A percentile compares a stretch with the other conserved stretches of the same genome.
Evolutionary conservation across 1,284 basidiomycete species (phyloP).

Genomic region (Omphalotus olearius): DNA sequence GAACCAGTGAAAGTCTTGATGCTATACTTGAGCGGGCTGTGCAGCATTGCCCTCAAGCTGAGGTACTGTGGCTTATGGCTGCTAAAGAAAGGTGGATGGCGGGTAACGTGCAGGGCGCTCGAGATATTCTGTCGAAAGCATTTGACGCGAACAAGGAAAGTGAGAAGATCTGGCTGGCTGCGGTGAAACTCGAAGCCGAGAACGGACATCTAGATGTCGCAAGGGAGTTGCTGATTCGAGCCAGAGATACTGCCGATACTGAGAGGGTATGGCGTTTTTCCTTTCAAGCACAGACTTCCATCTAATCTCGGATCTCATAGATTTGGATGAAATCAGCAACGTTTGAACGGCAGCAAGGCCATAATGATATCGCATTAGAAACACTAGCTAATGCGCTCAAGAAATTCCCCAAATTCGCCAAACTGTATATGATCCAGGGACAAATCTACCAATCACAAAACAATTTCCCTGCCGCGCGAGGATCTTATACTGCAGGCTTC

Average conservation of each 20-base stretch:
- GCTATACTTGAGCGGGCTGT: slow-evolving; percentile 82
- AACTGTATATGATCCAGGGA: slow-evolving; percentile 95
- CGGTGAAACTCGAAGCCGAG: slow-evolving; percentile 94
- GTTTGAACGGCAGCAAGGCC: slow-evolving; percentile 88
- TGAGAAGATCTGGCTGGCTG: slow-evolving; percentile 96
- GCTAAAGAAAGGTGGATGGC: slow-evolving; percentile 94
- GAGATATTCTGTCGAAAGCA: slow-evolving; percentile 83
- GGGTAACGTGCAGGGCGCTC: slow-evolving; percentile 84
- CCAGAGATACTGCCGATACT: slow-evolving; percentile 86
- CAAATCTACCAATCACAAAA: slow-evolving; percentile 75
- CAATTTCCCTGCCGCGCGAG: slow-evolving; percentile 65
- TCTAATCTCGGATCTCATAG: slow-evolving; percentile 33
- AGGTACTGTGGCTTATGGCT: slow-evolving; percentile 95
- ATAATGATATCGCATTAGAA: slow-evolving; percentile 68
- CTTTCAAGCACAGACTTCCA: slow-evolving; percentile 13
- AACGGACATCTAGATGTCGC: slow-evolving; percentile 88
- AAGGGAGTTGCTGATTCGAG: slow-evolving; percentile 81
- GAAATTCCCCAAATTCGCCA: slow-evolving; percentile 85
- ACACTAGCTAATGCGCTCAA: slow-evolving; percentile 71
- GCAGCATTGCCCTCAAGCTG: slow-evolving; percentile 87
- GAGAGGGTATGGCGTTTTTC: slow-evolving; percentile 65
- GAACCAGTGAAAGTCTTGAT: slow-evolving; percentile 80
- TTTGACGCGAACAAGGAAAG: slow-evolving; percentile 96
- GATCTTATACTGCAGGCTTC: slow-evolving; percentile 76
- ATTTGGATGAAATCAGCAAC: slow-evolving; percentile 99